Evolutionary conservation across 2,329 filamentous ascomycete species (phyloP).

Genomic region (Apiospora phragmitis): DNA sequence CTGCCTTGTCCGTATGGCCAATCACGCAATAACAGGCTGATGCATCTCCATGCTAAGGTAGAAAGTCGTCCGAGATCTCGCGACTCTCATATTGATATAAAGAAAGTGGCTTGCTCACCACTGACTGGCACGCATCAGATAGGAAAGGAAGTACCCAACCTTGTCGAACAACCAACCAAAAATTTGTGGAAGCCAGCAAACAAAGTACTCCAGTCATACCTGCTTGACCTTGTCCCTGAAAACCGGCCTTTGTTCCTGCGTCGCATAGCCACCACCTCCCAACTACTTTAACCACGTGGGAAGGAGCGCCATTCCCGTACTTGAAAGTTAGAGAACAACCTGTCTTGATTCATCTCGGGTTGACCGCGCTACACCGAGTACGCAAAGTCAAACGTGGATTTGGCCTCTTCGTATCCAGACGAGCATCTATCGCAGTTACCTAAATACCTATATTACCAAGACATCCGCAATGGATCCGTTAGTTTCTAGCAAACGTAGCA

Average conservation of each 20-base stretch:
- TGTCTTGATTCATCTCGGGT: not conserved
- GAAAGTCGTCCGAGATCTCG: too few species aligned
- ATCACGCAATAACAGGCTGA: too few species aligned
- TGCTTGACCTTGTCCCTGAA: not conserved
- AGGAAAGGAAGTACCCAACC: not conserved
- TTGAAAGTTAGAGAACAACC: not conserved
- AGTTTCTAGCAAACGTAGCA: not conserved
- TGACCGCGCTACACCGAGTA: not conserved
- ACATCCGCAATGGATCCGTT: not conserved
- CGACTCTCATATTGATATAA: not conserved
- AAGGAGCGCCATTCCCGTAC: not conserved
- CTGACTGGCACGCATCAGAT: too few species aligned
- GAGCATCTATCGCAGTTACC: not conserved
- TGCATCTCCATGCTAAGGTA: too few species aligned
- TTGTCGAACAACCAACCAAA: not conserved
- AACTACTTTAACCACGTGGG: not conserved
- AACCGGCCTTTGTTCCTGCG: not conserved
- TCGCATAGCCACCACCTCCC: not conserved
- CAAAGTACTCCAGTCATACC: not conserved
- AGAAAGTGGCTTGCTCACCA: not conserved
- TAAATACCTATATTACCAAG: not conserved
- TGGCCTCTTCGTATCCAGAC: not conserved
- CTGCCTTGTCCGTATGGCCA: too few species aligned
- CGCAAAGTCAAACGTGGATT: too few species aligned
- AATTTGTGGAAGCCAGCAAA: not conserved